Conservation (phyloP, 106 monocot genomes). For the Platanthera zijinensis region DNA sequence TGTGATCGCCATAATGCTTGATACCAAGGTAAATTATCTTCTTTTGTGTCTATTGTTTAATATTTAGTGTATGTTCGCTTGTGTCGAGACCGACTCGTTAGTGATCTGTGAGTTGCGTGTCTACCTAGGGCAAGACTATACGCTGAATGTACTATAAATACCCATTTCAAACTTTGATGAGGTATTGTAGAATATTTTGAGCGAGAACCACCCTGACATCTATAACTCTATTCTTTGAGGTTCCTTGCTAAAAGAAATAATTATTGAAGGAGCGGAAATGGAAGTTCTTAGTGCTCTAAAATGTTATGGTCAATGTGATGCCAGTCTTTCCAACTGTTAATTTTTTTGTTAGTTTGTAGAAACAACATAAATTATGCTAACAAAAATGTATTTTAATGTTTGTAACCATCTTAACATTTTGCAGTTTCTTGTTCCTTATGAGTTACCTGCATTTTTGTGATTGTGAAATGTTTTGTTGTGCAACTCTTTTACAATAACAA, state of each 20-base stretch:
- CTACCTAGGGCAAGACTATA: too few species aligned
- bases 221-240: not conserved
- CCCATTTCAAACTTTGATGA: too few species aligned
- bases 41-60: not conserved
- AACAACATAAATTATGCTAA: not conserved
- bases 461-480: not conserved
- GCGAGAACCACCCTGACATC: too few species aligned
- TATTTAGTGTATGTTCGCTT: too few species aligned
- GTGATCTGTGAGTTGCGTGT: too few species aligned
- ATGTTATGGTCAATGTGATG: not conserved
- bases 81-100: too few species aligned
- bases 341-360: not conserved
- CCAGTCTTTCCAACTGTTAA: not conserved
- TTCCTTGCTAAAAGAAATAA: not conserved
- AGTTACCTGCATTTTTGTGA: not conserved
- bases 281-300: not conserved
- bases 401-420: not conserved
- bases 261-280: not conserved
- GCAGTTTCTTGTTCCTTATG: not conserved
- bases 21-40: slow-evolving; percentile 64
- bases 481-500: not conserved
- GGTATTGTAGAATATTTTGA: too few species aligned
- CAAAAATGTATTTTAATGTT: not conserved
- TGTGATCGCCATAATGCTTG: slow-evolving; percentile 95
- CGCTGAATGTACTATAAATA: too few species aligned